Base-by-base conservation (phyloP, 2,329 filamentous ascomycete species). In the Sclerotinia sclerotiorum region DNA sequence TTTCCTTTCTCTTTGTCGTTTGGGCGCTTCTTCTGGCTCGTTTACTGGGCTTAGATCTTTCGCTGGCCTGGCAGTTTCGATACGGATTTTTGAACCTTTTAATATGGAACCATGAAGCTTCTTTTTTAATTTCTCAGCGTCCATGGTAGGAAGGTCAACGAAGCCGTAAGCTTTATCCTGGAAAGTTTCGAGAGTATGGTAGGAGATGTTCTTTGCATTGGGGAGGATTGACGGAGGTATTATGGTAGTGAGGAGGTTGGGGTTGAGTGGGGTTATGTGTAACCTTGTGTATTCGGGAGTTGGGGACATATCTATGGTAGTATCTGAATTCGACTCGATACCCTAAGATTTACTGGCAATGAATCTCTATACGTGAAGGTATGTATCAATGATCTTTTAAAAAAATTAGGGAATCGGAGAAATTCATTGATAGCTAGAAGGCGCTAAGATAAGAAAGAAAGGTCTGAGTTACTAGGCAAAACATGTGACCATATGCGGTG, bases 141-240 rank as follows among this genome's bases (percentile, higher is more conserved):
- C 93, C 79, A 87, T 86, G 3, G 78, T 80, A 0, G 94, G 94
- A 49, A 99, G 81, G 58, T 96, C 93, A 69, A 98, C 83, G 80
- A 91, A 99, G 68, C 94, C 95, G 87, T 93, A 99, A 65, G 87
- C 89, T 77, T 88, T 90, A 73, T 99, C 95, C 19, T 94, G 94
- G 72, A 97, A 97, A 0, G 94, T 94, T 76, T 93, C 87, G 73
- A 97, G 81, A 6, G 84, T 83, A 79, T 98, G 94, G 80, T 90
- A 97, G n/a, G 94, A 97, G 65, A 97, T 86, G 77, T 93, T 92
- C 70, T 88, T 87, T 27, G 92, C 92, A 57, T 82, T 82, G 19
- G 87, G 83, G 48, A 88, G 85, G 19, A 92, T 77, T 0, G 89
- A 85, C 0, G 89, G 83, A 29, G 92, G 88, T 60, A 99, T 79